phyloP scores from a whole-genome alignment of 352 stramenopile genomes.

The Peronospora belbahrii region DNA sequence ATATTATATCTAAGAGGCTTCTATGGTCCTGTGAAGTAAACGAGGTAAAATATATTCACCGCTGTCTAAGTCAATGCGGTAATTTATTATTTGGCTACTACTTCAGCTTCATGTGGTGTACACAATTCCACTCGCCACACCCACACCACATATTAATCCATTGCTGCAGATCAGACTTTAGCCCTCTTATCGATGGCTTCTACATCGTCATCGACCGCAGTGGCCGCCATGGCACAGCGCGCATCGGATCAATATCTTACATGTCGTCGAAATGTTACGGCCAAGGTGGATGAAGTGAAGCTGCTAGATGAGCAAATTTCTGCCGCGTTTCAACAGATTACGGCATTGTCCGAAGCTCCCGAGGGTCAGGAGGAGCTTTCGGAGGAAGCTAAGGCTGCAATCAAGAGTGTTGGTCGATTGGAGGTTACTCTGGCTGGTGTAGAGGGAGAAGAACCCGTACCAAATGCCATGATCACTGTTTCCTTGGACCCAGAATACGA shows the following conservation, averaged over 20 bases:
- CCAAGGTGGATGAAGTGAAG: constrained; percentile 77
- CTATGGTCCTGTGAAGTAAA: no score
- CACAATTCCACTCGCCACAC: constrained; percentile 1
- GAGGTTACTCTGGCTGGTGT: constrained; percentile 51
- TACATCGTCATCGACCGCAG: constrained; percentile 35
- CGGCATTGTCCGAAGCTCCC: constrained; percentile 34
- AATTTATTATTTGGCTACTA: no score
- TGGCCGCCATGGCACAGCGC: constrained; percentile 64
- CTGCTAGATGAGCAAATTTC: constrained; percentile 64
- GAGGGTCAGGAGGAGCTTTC: constrained; percentile 23
- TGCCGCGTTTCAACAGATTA: constrained; percentile 64
- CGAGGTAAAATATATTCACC: no score
- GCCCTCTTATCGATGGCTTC: constrained; percentile 32
- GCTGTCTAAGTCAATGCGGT: no score
- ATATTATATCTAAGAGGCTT: no score
- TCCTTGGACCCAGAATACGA: constrained; percentile 75
- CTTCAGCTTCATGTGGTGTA: constrained; percentile 5
- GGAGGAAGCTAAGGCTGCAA: constrained; percentile 21
- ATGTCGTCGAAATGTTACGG: constrained; percentile 66
- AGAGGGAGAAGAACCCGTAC: constrained; percentile 47
- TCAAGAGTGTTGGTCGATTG: constrained; percentile 70
- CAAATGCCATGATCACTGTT: constrained; percentile 53
- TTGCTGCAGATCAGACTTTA: constrained; percentile 11
- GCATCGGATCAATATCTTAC: constrained; percentile 77
- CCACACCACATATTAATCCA: constrained; percentile 19